Percentiles rank a stretch among this genome's conserved stretches.
Evolutionary conservation across 805 yeast species (phyloP).

Genomic region (Nadsonia fulvescens): DNA sequence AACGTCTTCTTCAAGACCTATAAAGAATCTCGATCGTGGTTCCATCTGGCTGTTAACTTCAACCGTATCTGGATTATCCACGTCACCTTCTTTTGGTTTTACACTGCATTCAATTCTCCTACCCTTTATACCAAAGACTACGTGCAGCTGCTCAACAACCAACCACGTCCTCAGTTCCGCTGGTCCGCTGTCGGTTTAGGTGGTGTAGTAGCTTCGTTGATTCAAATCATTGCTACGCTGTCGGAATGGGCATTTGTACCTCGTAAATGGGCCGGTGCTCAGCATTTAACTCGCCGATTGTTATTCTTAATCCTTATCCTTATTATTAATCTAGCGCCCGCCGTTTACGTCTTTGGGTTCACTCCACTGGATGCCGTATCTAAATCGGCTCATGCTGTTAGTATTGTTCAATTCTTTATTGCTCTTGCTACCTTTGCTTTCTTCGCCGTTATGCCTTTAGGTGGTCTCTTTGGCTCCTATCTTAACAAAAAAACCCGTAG

Average conservation of each 20-base stretch:
- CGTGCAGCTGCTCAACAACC: slow-evolving; percentile 63
- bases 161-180: slow-evolving; percentile 74
- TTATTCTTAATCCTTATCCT: slow-evolving; percentile 50
- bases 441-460: slow-evolving; percentile 89
- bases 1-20: slow-evolving; percentile 89
- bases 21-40: slow-evolving; percentile 92
- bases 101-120: slow-evolving; percentile 82
- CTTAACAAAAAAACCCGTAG: slow-evolving; percentile 73
- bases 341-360: slow-evolving; percentile 30
- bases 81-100: slow-evolving; percentile 83
- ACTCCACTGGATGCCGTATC: slow-evolving; percentile 20
- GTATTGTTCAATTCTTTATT: slow-evolving; percentile 33
- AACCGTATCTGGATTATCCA: slow-evolving; percentile 98
- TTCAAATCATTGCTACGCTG: slow-evolving; percentile 75
- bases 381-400: slow-evolving; percentile 35
- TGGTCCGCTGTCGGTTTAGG: slow-evolving; percentile 92
- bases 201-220: slow-evolving; percentile 67
- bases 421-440: slow-evolving; percentile 65
- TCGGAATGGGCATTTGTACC: slow-evolving; percentile 95
- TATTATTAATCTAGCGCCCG: slow-evolving; percentile 30
- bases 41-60: slow-evolving; percentile 85
- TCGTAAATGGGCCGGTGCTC: slow-evolving; percentile 98
- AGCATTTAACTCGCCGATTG: slow-evolving; percentile 79
- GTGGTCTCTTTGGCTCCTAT: slow-evolving; percentile 88
- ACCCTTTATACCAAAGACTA: slow-evolving; percentile 77